These are phyloP conservation scores for Botrytis elliptica DNA, from an alignment of 2,329 filamentous ascomycete genomes.

Conservation along the genomic window DNA sequence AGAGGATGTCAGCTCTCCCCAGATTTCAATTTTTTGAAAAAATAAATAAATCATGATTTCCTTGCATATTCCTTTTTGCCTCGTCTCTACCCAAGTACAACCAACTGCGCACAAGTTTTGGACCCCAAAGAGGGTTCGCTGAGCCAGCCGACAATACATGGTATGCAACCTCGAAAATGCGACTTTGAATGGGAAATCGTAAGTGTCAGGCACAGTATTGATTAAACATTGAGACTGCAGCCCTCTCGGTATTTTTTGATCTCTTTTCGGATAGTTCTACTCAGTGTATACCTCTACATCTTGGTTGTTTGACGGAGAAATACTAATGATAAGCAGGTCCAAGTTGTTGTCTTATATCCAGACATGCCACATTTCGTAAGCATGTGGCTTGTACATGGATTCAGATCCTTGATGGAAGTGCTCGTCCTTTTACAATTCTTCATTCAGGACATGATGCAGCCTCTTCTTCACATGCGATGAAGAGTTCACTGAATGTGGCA, in stretches of 20 bases:
- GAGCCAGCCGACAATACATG: background rate
- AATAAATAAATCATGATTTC: background rate
- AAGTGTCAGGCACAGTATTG: background rate
- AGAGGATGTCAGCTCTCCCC: slow-evolving; percentile 14
- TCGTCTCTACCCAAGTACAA: slow-evolving; percentile 10
- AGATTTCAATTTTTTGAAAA: background rate
- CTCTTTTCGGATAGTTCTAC: background rate
- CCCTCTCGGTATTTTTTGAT: background rate
- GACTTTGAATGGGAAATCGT: background rate
- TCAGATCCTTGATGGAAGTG: background rate
- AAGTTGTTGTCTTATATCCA: background rate
- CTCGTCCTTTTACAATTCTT: background rate
- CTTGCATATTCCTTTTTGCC: slow-evolving; percentile 11
- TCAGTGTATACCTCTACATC: background rate
- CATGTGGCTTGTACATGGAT: slow-evolving; percentile 5
- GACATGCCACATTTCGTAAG: background rate
- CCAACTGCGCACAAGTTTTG: background rate
- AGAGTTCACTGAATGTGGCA: background rate
- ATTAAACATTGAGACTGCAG: slow-evolving; percentile 4
- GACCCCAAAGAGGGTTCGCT: background rate
- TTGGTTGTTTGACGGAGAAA: background rate
- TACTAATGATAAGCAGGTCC: background rate
- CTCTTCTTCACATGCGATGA: slow-evolving; percentile 11
- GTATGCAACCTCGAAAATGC: background rate
- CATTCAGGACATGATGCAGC: background rate